A percentile compares a stretch with the other conserved stretches of the same genome.
phyloP scores from a whole-genome alignment of 192 early-diverging fungal species.

The Polychytrium aggregatum region DNA sequence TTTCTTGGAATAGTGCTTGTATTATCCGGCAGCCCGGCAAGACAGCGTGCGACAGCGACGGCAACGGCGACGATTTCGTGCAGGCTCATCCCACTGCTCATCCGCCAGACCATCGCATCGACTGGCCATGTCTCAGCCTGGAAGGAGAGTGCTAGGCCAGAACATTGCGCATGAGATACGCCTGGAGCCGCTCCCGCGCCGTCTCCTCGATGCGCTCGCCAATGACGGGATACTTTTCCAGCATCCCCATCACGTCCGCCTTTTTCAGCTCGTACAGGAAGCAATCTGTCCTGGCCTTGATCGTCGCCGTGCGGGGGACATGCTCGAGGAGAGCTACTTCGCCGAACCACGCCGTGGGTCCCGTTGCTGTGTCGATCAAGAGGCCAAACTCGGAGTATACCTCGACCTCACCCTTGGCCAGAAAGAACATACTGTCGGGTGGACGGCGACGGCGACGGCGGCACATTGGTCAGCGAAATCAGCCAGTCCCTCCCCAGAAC shows the following conservation, averaged over 20 bases:
- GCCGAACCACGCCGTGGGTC: constrained; percentile 35
- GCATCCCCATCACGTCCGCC: constrained; percentile 16
- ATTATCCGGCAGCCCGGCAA: no score
- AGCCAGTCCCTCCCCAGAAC: no score
- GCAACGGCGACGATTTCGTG: no score
- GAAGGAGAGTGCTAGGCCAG: no score
- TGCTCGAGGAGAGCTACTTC: constrained; percentile 43
- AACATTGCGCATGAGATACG: constrained; percentile 35
- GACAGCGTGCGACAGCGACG: no score
- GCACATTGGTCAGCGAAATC: no score
- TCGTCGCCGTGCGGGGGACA: constrained; percentile 35
- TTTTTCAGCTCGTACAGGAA: constrained; percentile 26
- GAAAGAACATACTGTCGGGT: constrained; percentile 44
- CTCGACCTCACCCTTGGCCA: constrained; percentile 32
- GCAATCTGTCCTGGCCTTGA: constrained; percentile 20
- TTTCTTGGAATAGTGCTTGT: no score
- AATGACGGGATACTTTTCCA: constrained; percentile 24
- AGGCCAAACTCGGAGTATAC: constrained; percentile 38
- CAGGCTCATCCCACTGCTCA: no score
- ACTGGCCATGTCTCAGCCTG: no score
- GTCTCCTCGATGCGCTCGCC: constrained; percentile 23
- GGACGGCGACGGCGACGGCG: no score
- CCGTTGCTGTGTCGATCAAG: constrained; percentile 22
- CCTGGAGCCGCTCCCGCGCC: constrained; percentile 27
- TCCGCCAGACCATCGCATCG: no score